A percentile compares a stretch with the other conserved stretches of the same genome.
Conservation (phyloP, 1,139 yeast species). For the Protomyces arabidopsidicola region DNA sequence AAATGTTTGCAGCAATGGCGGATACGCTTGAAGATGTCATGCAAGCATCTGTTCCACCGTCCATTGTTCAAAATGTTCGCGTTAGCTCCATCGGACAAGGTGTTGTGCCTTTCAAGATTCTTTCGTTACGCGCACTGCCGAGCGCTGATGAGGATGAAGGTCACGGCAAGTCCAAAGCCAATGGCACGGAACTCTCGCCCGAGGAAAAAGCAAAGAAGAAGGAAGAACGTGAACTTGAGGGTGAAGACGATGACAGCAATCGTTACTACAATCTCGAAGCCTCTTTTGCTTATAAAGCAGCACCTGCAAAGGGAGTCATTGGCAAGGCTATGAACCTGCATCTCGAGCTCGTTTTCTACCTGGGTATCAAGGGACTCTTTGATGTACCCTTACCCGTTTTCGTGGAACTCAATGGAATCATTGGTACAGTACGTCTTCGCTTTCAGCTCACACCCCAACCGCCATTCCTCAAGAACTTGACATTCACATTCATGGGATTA, state of each 20-base stretch:
- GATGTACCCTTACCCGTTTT: conserved; percentile 28
- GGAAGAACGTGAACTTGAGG: conserved; percentile 22
- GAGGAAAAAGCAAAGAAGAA: conserved; percentile 18
- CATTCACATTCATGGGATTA: conserved; percentile 28
- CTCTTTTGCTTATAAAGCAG: conserved; percentile 26
- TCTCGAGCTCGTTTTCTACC: conserved; percentile 25
- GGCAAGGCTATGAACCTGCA: conserved; percentile 28
- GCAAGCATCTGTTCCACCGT: conserved; percentile 29
- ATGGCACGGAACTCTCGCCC: not conserved
- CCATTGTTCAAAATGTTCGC: conserved; percentile 24
- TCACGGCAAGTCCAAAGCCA: conserved; percentile 11
- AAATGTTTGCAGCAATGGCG: conserved; percentile 26
- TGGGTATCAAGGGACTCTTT: conserved; percentile 26
- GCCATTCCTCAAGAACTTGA: conserved; percentile 26
- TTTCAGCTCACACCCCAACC: conserved; percentile 27
- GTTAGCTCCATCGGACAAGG: conserved; percentile 27
- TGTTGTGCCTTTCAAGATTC: conserved; percentile 25
- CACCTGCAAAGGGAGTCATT: conserved; percentile 21
- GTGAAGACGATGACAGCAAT: conserved; percentile 18
- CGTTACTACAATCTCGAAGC: conserved; percentile 27
- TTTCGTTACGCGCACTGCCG: conserved; percentile 27
- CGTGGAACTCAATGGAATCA: conserved; percentile 28
- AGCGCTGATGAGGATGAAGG: conserved; percentile 21
- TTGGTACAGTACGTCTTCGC: conserved; percentile 26
- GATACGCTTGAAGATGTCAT: conserved; percentile 29